Percentiles rank a stretch among this genome's conserved stretches.
phyloP scores from a whole-genome alignment of 78 protist genomes.

The Protostelium mycophagum region DNA sequence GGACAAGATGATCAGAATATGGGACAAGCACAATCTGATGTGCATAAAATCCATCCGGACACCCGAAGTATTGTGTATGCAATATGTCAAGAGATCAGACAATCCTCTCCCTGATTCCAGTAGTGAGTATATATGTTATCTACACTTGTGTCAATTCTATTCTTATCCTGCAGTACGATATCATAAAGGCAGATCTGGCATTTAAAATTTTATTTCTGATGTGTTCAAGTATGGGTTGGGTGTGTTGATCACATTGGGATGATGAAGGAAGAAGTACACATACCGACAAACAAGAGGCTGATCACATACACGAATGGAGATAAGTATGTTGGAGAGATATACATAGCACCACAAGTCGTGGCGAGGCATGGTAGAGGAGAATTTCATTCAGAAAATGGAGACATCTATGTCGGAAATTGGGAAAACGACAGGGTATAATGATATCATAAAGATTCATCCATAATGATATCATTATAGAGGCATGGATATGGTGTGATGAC shows the following conservation, averaged over 20 bases:
- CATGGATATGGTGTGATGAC: neutral
- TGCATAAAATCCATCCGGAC: neutral
- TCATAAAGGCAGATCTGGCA: too few species aligned
- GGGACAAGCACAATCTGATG: neutral
- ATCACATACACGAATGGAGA: neutral
- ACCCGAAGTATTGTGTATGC: neutral
- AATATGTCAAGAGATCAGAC: neutral
- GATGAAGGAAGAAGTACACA: neutral
- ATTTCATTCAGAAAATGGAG: neutral
- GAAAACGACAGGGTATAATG: neutral
- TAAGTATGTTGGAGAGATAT: neutral
- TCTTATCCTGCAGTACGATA: too few species aligned
- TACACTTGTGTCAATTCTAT: neutral
- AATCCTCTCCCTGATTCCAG: too few species aligned
- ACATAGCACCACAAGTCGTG: neutral
- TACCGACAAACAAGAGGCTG: neutral
- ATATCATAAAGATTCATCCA: too few species aligned
- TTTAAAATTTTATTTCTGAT: too few species aligned
- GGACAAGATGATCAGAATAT: neutral
- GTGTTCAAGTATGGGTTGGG: neutral
- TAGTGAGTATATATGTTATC: neutral
- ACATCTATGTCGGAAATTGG: neutral
- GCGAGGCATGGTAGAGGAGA: neutral
- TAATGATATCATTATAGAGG: neutral
- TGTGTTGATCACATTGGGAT: neutral